Base-by-base conservation (phyloP, 768 basidiomycete genomes). In the Podaxis sp. region DNA sequence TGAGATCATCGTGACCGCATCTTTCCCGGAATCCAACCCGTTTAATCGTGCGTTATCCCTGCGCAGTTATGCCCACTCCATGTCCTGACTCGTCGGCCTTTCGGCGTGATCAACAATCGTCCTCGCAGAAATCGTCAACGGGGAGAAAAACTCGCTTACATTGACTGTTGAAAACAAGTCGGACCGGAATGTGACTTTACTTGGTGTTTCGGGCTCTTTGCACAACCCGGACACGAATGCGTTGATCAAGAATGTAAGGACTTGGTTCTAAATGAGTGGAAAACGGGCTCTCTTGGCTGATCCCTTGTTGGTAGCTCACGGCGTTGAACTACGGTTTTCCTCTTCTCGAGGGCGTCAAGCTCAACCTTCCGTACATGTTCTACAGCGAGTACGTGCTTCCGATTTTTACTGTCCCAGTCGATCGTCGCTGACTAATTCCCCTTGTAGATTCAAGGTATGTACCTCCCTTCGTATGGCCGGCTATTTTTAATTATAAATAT, bases 71-170 rank as follows among this genome's bases (percentile, higher is more conserved):
- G 11, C 49, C 40, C 44, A 36, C 20, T 20, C 56, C 58, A 46
- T 54, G 26, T 64, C 56, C 68, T 66, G 24, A 66, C 57, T 64
- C 38, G 62, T 62, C 69, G 66, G 66, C 54, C 44, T 59, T 48
- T 58, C 60, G 50, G 49, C 13, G 13, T 46, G n/a, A 46, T 46
- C 44, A 1, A 37, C 38, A 24, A 37, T 40, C 15, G 11, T 49
- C n/a, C 55, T 65, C 33, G n/a, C 69, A 94, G 92, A 93, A 63
- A 78, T 94, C 54, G 86, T 93, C 36, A 95, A 95, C 67, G 92
- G 92, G 63, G 90, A 92, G 78, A 85, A 82, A 70, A 95, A 93
- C 71, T 76, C 82, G 36, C 76, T 95, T 37, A 75, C 75, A 26
- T 74, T 95, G 54, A 74, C 80, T 28, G 79, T 94, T 12, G 91